phyloP scores from a whole-genome alignment of 768 basidiomycete genomes.

The Amanita molliuscula region DNA sequence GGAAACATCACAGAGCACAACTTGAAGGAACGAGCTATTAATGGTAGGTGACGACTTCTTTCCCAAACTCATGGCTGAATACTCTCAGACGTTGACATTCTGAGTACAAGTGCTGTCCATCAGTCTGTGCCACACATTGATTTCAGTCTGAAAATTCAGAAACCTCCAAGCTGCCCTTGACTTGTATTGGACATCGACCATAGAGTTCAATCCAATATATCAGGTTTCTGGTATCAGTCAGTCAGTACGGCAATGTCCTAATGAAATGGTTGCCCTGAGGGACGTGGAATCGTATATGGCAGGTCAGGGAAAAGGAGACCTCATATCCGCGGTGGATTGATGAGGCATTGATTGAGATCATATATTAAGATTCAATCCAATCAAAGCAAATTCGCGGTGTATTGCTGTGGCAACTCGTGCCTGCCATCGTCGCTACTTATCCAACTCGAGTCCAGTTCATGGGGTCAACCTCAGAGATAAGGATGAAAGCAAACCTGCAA shows the following conservation, averaged over 20 bases:
- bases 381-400: not conserved
- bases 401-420: not conserved
- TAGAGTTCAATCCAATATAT: no score
- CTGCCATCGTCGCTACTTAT: not conserved
- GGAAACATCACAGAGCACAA: constrained; percentile 92
- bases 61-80: not conserved
- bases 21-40: constrained; percentile 67
- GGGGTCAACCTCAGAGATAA: not conserved
- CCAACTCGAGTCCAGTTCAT: not conserved
- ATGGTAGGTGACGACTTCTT: constrained; percentile 41
- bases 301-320: not conserved
- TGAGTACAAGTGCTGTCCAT: constrained; percentile 85
- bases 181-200: no score
- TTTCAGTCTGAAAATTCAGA: constrained; percentile 93
- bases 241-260: no score
- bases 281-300: not conserved
- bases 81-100: constrained; percentile 77
- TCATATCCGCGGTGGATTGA: not conserved
- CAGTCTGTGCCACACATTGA: constrained; percentile 93
- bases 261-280: not conserved
- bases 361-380: not conserved
- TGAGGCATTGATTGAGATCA: constrained; percentile 2
- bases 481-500: constrained; percentile 8
- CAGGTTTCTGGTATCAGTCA: no score
- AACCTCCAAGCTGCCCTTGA: constrained; percentile 25